These are phyloP conservation scores for Bremia lactucae DNA, from an alignment of 352 stramenopile genomes.

Conservation along the genomic window DNA sequence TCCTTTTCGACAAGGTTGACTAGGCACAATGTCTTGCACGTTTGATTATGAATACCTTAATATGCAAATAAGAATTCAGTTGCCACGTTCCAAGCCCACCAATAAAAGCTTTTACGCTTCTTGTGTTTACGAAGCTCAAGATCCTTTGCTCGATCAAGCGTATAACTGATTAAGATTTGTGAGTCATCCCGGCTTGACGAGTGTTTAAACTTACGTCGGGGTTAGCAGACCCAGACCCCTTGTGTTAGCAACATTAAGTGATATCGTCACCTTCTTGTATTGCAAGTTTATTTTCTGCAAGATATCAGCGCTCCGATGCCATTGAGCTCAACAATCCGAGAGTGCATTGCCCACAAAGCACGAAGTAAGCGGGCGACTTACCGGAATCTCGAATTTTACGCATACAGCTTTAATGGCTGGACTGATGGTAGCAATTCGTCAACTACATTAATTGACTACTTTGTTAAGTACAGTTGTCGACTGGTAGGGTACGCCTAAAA, in stretches of 20 bases:
- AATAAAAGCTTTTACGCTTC: conserved; percentile 51
- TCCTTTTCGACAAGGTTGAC: conserved; percentile 15
- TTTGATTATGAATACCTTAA: too few species aligned
- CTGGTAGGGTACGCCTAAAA: conserved; percentile 35
- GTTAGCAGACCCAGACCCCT: too few species aligned
- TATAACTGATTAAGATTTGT: conserved; percentile 76
- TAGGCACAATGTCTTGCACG: too few species aligned
- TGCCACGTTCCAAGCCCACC: conserved; percentile 58
- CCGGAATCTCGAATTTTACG: conserved; percentile 76
- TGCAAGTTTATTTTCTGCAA: conserved; percentile 70
- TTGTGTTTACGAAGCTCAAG: conserved; percentile 51
- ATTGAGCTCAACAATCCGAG: conserved; percentile 69
- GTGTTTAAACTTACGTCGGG: neutral
- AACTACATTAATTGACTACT: conserved; percentile 76
- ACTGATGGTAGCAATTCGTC: conserved; percentile 68
- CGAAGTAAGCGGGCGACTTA: conserved; percentile 62
- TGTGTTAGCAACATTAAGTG: conserved; percentile 75
- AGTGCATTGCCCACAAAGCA: conserved; percentile 52
- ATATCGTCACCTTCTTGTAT: conserved; percentile 76
- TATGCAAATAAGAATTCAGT: too few species aligned
- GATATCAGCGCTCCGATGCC: conserved; percentile 70
- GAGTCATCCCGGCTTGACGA: conserved; percentile 24
- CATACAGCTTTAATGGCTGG: conserved; percentile 58
- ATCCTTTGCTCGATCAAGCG: conserved; percentile 55
- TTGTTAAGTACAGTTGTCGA: conserved; percentile 60